Base-by-base conservation (phyloP, 108 stramenopile species). In the Skeletonema grethae region DNA sequence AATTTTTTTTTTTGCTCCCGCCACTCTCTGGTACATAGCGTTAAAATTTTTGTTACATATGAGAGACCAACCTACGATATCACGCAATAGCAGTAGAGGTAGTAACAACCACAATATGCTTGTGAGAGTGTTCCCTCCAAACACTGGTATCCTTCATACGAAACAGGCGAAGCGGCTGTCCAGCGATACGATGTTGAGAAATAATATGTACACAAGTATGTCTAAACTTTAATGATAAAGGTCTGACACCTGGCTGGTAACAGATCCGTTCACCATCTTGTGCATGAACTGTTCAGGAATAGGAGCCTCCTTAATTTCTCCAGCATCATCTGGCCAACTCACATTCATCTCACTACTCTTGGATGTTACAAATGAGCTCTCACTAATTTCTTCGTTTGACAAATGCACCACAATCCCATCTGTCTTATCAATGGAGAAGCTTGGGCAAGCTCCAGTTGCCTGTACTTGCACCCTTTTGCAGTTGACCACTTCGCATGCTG, bases 251-350 rank as follows among this genome's bases (percentile, higher is more conserved):
- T 93, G 88, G 48, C 88, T 91, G 7, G 79, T 77, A 10, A 95
- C 66, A 36, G 64, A 61, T 11, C 88, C 91, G 63, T 80, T 77
- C 10, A 76, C 76, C 28, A 98, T 38, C 36, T 81, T 92, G 84
- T 97, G 95, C 22, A 86, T 77, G 72, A 96, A 98, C 80, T 98
- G 98, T 73, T 99, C 98, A 13, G 98, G 98, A 80, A 99, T 96
- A n/a, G 97, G 97, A 46, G 87, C 74, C 86, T 99, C 98, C 74
- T 91, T 90, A 34, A 94, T 85, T 68, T 92, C 97, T 12, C 90
- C 95, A 9, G 68, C 39, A 25, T 70, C 96, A 65, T 95, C 92
- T 15, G 97, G 96, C 86, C 93, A 97, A 59, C 83, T 86, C 59
- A 98, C 93, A 73, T 97, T 98, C 97, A 99, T 97, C 70, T 99